Base-by-base conservation (phyloP, 768 basidiomycete species). In the Podaxis sp. region DNA sequence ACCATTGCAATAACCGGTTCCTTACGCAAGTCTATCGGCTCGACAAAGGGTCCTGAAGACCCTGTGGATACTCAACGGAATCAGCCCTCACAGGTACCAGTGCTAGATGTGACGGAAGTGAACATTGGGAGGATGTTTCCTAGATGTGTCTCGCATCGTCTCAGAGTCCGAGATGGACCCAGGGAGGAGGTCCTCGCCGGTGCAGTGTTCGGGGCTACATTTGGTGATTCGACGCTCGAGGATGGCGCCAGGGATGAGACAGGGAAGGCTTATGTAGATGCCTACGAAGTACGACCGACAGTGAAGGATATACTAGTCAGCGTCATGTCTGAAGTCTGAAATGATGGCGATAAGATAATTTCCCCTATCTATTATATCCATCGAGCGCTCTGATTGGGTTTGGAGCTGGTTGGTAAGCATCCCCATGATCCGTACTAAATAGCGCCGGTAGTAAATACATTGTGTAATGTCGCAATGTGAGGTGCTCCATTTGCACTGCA, bases 61-160 rank as follows among this genome's bases (percentile, higher is more conserved):
- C 56, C 8, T 55, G 38, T 10, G n/a, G 15, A 52, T 49, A 22
- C 10, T 46, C 44, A 7, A 22, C 55, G 44, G 36, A 56, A 62
- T 38, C 56, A 64, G 49, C 41, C 60, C 7, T 62, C 63, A 2
- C 62, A 56, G 15, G 15, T 38, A 24, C 49, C 49, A 30, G 49
- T 41, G 24, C 41, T 57, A 33, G 88, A 89, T 62, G 85, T 90
- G 3, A 87, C 87, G 4, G 89, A 91, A 71, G 86, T 87, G 61
- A 89, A 93, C 67, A 80, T 91, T 65, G 88, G 88, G 60, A 81
- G 89, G 63, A 85, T 91, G 30, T 83, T 90, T 65, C 89, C 89
- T 38, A 76, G 89, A 22, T 85, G 88, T 0, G 81, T 93, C 33
- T 87, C 88, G 6, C 92, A 94, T 74, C 87, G 92, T 11, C 69